Evolutionary conservation across 1,139 yeast species (phyloP).

Genomic region (Yamadazyma pseudoaaseri): DNA sequence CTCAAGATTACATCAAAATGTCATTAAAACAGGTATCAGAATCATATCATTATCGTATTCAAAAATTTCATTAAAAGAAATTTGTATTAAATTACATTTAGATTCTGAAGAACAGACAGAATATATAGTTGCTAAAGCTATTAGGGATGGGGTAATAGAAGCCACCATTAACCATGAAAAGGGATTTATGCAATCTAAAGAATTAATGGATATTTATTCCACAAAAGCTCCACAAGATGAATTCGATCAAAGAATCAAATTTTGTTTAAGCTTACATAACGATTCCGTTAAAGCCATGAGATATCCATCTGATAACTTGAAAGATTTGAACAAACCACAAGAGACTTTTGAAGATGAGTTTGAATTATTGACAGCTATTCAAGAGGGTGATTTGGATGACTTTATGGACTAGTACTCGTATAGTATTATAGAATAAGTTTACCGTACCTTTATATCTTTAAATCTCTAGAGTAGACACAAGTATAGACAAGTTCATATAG

Average conservation of each 20-base stretch:
- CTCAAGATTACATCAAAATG: conserved; percentile 90
- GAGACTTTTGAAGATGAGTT: conserved; percentile 43
- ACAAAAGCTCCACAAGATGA: conserved; percentile 84
- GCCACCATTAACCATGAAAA: conserved; percentile 89
- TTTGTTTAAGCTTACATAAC: conserved; percentile 86
- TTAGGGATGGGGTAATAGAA: conserved; percentile 96
- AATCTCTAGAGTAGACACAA: no score
- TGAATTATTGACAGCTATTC: conserved; percentile 47
- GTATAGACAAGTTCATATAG: no score
- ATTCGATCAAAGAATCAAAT: conserved; percentile 90
- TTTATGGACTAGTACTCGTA: conserved; percentile 39
- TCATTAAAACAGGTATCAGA: conserved; percentile 95
- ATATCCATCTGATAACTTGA: conserved; percentile 56
- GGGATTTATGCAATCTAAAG: conserved; percentile 91
- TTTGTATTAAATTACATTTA: conserved; percentile 83
- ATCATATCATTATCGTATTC: conserved; percentile 90
- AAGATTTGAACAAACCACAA: conserved; percentile 24
- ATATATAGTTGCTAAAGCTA: conserved; percentile 94
- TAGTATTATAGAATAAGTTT: background rate
- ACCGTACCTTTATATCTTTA: no score
- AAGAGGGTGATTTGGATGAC: conserved; percentile 51
- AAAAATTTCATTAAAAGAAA: conserved; percentile 85
- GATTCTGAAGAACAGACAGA: conserved; percentile 97
- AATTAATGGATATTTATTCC: conserved; percentile 81
- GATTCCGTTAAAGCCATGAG: conserved; percentile 96